Evolutionary conservation across 441 rosid genomes (phyloP).

Genomic region (Isatis lusitanica): DNA sequence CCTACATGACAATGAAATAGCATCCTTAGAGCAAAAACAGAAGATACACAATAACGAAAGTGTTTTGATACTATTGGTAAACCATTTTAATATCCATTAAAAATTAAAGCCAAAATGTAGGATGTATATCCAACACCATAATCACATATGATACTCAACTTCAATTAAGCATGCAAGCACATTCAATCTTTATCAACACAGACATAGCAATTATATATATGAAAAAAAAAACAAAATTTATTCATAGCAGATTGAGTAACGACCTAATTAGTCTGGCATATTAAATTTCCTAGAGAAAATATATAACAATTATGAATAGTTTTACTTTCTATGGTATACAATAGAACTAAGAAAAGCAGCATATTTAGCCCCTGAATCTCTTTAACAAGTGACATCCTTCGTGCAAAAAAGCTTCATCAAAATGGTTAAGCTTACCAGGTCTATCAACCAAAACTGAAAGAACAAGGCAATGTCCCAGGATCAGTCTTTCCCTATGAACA

Average conservation of each 20-base stretch:
- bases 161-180: constrained; percentile 8
- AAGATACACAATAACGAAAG: background rate
- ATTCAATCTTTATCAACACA: constrained; percentile 13
- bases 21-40: background rate
- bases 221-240: background rate
- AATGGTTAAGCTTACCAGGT: constrained; percentile 54
- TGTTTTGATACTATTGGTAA: background rate
- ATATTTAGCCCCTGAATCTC: constrained; percentile 4
- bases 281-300: constrained; percentile 11
- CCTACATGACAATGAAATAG: constrained; percentile 44
- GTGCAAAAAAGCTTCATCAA: background rate
- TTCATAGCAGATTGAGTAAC: constrained; percentile 10
- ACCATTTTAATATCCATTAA: background rate
- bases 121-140: constrained; percentile 9
- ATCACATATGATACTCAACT: constrained; percentile 5
- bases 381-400: constrained; percentile 4
- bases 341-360: constrained; percentile 5
- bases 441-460: constrained; percentile 84
- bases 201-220: background rate
- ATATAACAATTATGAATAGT: constrained; percentile 13
- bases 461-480: constrained; percentile 90
- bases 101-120: background rate
- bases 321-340: constrained; percentile 5
- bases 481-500: constrained; percentile 79
- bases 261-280: background rate